Evolutionary conservation across 345 rosid genomes (phyloP).

Genomic region (Heritiera littoralis): DNA sequence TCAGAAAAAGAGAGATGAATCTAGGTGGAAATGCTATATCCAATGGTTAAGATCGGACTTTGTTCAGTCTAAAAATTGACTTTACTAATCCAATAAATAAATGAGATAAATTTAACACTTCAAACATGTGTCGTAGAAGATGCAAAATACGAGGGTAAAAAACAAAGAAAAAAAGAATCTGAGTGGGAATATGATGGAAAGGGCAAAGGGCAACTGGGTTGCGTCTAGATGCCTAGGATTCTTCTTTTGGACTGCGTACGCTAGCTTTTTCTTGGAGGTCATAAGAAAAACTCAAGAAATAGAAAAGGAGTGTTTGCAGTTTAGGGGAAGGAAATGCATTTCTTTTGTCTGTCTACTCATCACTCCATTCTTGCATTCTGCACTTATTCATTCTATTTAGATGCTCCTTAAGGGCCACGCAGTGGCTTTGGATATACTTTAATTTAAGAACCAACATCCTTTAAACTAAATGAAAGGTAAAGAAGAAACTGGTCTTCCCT

Average conservation of each 20-base stretch:
- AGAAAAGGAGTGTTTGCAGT: conserved; percentile 12
- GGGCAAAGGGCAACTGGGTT: conserved; percentile 31
- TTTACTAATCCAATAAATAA: too few relatives aligned
- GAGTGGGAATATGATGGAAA: not conserved
- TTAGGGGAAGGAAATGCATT: conserved; percentile 13
- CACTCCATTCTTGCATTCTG: conserved; percentile 3
- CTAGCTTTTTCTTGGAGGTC: conserved; percentile 41
- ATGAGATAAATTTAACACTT: too few relatives aligned
- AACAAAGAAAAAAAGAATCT: conserved; percentile 2
- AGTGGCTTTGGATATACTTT: conserved; percentile 9
- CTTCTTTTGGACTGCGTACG: conserved; percentile 62
- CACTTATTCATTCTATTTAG: conserved; percentile 7
- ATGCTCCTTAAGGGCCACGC: conserved; percentile 34
- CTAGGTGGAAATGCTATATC: conserved; percentile 1
- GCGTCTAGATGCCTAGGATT: conserved; percentile 43
- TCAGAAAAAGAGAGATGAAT: conserved; percentile 4
- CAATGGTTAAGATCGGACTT: not conserved
- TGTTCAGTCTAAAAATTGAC: not conserved
- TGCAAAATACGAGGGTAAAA: not conserved
- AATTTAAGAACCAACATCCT: not conserved
- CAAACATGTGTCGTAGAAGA: not conserved
- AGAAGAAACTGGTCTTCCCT: not conserved
- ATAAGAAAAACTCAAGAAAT: not conserved
- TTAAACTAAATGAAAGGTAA: conserved; percentile 8
- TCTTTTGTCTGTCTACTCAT: not conserved